Conservation (phyloP, 2,329 filamentous ascomycete species). For the Coleophoma cylindrospora region DNA sequence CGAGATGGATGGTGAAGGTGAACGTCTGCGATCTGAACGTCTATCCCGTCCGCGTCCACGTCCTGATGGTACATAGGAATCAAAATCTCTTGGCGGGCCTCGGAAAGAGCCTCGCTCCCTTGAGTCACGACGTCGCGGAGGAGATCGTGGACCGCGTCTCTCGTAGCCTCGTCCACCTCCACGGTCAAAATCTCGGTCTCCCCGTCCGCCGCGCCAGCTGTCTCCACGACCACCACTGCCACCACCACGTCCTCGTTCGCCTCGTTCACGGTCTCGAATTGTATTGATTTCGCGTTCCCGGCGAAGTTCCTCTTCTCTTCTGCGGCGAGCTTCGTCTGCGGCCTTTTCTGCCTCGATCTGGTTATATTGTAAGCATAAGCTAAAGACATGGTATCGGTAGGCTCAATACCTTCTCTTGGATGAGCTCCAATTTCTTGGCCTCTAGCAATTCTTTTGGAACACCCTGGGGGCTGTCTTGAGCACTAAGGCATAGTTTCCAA, state of each 20-base stretch:
- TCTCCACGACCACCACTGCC: constrained; percentile 44
- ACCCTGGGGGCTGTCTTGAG: constrained; percentile 80
- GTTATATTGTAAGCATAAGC: no score
- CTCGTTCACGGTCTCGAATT: constrained; percentile 60
- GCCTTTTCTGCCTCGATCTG: constrained; percentile 80
- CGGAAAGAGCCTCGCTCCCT: constrained; percentile 29
- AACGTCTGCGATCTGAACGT: constrained; percentile 25
- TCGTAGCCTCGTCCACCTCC: constrained; percentile 30
- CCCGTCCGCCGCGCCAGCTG: constrained; percentile 41
- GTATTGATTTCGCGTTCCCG: constrained; percentile 67
- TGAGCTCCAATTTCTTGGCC: constrained; percentile 91
- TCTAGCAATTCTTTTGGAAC: constrained; percentile 93
- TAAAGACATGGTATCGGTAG: no score
- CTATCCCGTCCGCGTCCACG: constrained; percentile 21
- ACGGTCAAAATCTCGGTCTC: constrained; percentile 40
- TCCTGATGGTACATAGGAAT: constrained; percentile 27
- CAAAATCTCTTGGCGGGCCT: constrained; percentile 19
- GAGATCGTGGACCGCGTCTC: constrained; percentile 37
- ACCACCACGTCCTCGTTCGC: constrained; percentile 44
- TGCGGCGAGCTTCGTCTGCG: constrained; percentile 67
- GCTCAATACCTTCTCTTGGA: constrained; percentile 78
- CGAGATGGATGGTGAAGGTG: constrained; percentile 17
- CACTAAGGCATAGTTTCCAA: constrained; percentile 88
- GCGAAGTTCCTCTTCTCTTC: constrained; percentile 65
- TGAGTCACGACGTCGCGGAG: constrained; percentile 29